Percentiles rank a stretch among this genome's conserved stretches.
Conservation (phyloP, 352 stramenopile species). For the Phytophthora multivora region DNA sequence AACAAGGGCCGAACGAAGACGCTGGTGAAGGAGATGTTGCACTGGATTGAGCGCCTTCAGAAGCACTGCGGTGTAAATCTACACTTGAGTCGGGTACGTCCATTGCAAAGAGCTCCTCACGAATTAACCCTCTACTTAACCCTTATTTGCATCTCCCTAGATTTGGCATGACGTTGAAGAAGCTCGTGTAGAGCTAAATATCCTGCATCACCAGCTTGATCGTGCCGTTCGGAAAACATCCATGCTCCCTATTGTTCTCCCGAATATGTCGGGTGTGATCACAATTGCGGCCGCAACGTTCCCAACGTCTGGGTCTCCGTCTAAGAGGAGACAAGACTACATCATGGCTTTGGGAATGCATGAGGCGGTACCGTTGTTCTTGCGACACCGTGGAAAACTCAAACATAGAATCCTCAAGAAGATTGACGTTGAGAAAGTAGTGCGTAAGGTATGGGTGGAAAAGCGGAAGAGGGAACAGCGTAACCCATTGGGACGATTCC, state of each 20-base stretch:
- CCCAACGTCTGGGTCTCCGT: slow-evolving; percentile 14
- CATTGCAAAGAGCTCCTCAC: background rate
- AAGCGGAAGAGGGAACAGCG: slow-evolving; percentile 72
- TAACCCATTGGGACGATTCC: slow-evolving; percentile 47
- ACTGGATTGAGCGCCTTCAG: slow-evolving; percentile 82
- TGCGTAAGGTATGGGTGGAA: slow-evolving; percentile 78
- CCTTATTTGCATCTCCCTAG: slow-evolving; percentile 24
- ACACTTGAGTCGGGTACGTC: slow-evolving; percentile 66
- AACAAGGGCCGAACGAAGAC: slow-evolving; percentile 36
- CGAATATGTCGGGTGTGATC: slow-evolving; percentile 15
- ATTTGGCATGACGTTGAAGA: slow-evolving; percentile 83
- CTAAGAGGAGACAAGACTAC: slow-evolving; percentile 61
- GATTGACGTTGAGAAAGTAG: slow-evolving; percentile 60
- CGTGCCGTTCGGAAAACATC: slow-evolving; percentile 39
- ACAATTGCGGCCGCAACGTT: slow-evolving; percentile 18
- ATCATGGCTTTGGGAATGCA: slow-evolving; percentile 65
- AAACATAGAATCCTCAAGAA: slow-evolving; percentile 70
- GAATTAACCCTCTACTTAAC: background rate
- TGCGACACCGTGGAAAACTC: slow-evolving; percentile 80
- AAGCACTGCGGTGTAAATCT: slow-evolving; percentile 82
- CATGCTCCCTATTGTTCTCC: slow-evolving; percentile 8
- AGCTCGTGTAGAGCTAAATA: slow-evolving; percentile 77
- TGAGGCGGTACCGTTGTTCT: slow-evolving; percentile 63
- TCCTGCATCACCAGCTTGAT: slow-evolving; percentile 72
- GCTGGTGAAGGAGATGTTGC: slow-evolving; percentile 74